phyloP scores from a whole-genome alignment of 2,329 filamentous ascomycete genomes.

The Ophiostoma pallidulum region DNA sequence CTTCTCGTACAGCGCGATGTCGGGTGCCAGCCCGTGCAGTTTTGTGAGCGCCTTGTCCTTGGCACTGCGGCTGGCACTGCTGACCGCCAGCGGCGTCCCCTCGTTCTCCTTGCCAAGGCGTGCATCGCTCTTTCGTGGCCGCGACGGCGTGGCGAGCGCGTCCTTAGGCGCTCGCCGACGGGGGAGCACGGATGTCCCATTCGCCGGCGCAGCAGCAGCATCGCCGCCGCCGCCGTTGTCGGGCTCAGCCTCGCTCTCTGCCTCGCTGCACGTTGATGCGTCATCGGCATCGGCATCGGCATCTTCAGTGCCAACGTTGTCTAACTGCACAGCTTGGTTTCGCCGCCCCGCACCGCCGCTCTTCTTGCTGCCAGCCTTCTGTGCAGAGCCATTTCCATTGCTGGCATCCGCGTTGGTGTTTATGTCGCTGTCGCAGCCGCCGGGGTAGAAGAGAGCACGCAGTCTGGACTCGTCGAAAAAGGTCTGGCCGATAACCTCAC shows the following conservation, averaged over 20 bases:
- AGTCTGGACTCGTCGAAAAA: slow-evolving; percentile 58
- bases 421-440: slow-evolving; percentile 30
- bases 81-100: slow-evolving; percentile 53
- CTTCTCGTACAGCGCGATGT: slow-evolving; percentile 86
- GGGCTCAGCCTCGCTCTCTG: slow-evolving; percentile 3
- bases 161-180: slow-evolving; percentile 18
- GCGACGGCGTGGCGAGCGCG: slow-evolving; percentile 29
- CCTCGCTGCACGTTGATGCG: slow-evolving; percentile 12
- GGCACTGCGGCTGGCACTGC: slow-evolving; percentile 71
- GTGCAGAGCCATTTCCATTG: no score
- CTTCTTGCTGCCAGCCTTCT: slow-evolving; percentile 41
- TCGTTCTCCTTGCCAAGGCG: slow-evolving; percentile 69
- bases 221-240: background rate
- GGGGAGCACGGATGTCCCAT: background rate
- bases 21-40: slow-evolving; percentile 67
- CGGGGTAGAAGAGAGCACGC: slow-evolving; percentile 60
- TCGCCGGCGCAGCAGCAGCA: slow-evolving; percentile 3
- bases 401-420: slow-evolving; percentile 33
- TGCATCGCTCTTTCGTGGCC: slow-evolving; percentile 17
- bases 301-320: background rate
- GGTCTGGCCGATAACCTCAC: slow-evolving; percentile 86
- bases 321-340: background rate
- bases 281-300: slow-evolving; percentile 7
- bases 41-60: slow-evolving; percentile 75
- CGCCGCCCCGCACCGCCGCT: slow-evolving; percentile 20